Evolutionary conservation across 176 grass and related monocot species (phyloP), one percentile per base, ranked within the genome.

Genomic region (Rhynchospora tenuis): DNA sequence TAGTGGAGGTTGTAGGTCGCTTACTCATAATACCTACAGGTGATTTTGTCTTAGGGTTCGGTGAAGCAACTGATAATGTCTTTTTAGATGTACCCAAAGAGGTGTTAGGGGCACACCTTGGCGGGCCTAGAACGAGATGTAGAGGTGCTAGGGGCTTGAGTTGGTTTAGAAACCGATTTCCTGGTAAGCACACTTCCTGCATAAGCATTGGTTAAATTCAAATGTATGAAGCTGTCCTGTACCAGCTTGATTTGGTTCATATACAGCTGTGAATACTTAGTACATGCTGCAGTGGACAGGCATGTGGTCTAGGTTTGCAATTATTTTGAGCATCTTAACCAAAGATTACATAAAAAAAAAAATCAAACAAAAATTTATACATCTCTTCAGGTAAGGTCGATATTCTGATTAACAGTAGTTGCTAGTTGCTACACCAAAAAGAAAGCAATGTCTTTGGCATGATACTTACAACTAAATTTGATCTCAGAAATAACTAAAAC

Each of bases 171-270:
- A 70, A 78, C 82, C 23, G 81, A 14, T 52, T 90, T 89, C 55
- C 73, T 88, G 60, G 65, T 92, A 43, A 68, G 42, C 31, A 55
- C 75, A 84, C 83, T 71, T 78, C 92, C 92, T 91, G 86, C 77
- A 89, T 86, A 22, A 90, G 20, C 20, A 73, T 50, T 20, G 33
- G 20, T 42, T 42, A 71, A 50, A 73, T 51, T 15, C 33, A 38
- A 38, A 51, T 74, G 27, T 17, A 38, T 10, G 2, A 27, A 51
- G 44, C 45, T 67, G 20, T 74, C 71, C 14, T 19, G 13, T 67
- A 68, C 1, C n/a, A 7, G 46, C 45, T 51, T 51, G 44, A 1
- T 9, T 38, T 26, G 4, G 43, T 50, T 24, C 6, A 74, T 50
- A 50, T 77, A 31, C 47, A 76, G 48, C 9, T 55, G 20, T 31